These are phyloP conservation scores for Monosporascus cannonballus DNA, from an alignment of 2,329 filamentous ascomycete species.

Conservation along the genomic window DNA sequence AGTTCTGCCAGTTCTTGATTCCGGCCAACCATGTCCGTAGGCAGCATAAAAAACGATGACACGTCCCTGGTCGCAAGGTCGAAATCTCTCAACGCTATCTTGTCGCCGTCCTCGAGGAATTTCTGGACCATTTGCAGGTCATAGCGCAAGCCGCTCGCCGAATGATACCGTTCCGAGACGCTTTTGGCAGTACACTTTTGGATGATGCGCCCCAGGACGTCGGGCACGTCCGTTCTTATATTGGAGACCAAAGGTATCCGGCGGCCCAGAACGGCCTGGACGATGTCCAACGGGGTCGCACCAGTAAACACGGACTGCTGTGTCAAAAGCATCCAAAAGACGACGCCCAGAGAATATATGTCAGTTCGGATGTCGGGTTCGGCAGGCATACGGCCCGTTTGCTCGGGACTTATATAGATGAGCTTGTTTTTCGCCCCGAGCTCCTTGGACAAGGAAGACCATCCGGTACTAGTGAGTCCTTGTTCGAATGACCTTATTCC, in stretches of 20 bases:
- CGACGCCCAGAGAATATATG: slow-evolving; percentile 83
- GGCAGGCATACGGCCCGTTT: slow-evolving; percentile 86
- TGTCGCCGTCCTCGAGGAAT: slow-evolving; percentile 69
- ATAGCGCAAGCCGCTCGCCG: slow-evolving; percentile 76
- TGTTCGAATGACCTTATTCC: slow-evolving; percentile 86
- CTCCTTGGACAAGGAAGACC: slow-evolving; percentile 77
- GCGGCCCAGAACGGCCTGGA: slow-evolving; percentile 79
- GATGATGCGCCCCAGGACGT: slow-evolving; percentile 74
- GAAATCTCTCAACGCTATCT: slow-evolving; percentile 64
- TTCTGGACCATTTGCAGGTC: slow-evolving; percentile 72
- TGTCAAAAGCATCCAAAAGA: slow-evolving; percentile 82
- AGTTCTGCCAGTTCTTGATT: slow-evolving; percentile 65
- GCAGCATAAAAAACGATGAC: slow-evolving; percentile 86
- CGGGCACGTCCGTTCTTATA: slow-evolving; percentile 76
- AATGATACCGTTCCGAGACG: slow-evolving; percentile 83
- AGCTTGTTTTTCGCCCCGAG: slow-evolving; percentile 83
- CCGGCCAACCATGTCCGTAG: slow-evolving; percentile 74
- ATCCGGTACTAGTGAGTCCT: slow-evolving; percentile 77
- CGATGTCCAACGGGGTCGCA: slow-evolving; percentile 76
- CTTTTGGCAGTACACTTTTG: slow-evolving; percentile 90
- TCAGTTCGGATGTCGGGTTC: slow-evolving; percentile 90
- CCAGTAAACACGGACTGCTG: slow-evolving; percentile 77
- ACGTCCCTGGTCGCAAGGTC: slow-evolving; percentile 78
- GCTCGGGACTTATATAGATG: slow-evolving; percentile 88
- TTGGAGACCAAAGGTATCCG: slow-evolving; percentile 71